phyloP scores from a whole-genome alignment of 176 grass and related monocot species.

The Avena atlantica region DNA sequence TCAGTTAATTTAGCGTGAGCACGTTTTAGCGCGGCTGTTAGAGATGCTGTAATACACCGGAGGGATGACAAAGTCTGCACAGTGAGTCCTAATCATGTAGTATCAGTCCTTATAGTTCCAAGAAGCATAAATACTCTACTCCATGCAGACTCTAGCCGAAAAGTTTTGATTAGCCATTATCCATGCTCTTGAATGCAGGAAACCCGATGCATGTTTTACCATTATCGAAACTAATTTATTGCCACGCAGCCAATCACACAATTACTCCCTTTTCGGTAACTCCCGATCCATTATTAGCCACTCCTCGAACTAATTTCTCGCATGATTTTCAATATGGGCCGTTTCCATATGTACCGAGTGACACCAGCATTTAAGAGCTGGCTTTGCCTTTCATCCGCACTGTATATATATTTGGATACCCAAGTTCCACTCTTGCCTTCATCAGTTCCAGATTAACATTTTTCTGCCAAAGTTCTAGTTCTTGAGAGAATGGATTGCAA shows the following conservation, averaged over 20 bases:
- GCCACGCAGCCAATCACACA: slow-evolving; percentile 8
- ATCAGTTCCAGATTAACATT: neutral
- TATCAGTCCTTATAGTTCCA: neutral
- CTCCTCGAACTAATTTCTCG: slow-evolving; percentile 39
- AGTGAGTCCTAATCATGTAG: neutral
- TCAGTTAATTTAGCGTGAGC: too few species aligned
- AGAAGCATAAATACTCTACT: neutral
- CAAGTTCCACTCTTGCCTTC: neutral
- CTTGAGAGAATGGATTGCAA: slow-evolving; percentile 39
- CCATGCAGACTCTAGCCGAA: slow-evolving; percentile 17
- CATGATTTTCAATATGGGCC: slow-evolving; percentile 34
- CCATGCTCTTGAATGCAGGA: slow-evolving; percentile 35
- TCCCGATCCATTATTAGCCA: slow-evolving; percentile 52
- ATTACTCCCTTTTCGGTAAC: slow-evolving; percentile 46
- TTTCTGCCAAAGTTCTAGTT: neutral
- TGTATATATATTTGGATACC: slow-evolving; percentile 13
- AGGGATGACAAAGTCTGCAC: too few species aligned
- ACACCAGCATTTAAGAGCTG: slow-evolving; percentile 47
- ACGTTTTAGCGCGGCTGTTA: too few species aligned
- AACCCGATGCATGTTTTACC: slow-evolving; percentile 38
- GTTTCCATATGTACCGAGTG: slow-evolving; percentile 50
- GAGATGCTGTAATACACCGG: too few species aligned
- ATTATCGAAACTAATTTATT: slow-evolving; percentile 58
- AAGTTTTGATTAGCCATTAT: slow-evolving; percentile 34
- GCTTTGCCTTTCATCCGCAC: slow-evolving; percentile 40